Percentiles rank a stretch among this genome's conserved stretches.
These are phyloP conservation scores for Quillaja saponaria DNA, from an alignment of 306 rosid species.

Conservation along the genomic window DNA sequence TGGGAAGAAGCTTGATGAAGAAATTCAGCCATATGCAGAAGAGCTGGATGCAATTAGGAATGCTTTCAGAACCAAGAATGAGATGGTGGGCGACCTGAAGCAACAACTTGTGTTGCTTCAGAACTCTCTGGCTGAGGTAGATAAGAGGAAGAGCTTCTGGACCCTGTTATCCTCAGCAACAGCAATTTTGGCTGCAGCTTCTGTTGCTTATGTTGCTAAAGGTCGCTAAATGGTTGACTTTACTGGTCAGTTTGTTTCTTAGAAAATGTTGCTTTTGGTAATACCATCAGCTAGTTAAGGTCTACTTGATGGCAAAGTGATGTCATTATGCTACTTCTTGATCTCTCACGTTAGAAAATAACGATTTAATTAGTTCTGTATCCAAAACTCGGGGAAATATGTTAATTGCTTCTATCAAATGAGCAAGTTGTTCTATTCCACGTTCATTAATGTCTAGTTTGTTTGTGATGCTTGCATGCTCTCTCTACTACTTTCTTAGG, in stretches of 20 bases:
- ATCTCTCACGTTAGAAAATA: constrained; percentile 27
- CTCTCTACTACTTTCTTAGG: too few species aligned
- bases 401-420: neutral
- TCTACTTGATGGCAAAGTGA: constrained; percentile 23
- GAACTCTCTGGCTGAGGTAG: constrained; percentile 41
- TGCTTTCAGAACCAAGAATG: constrained; percentile 64
- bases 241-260: constrained; percentile 27
- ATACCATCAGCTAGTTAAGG: constrained; percentile 34
- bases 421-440: neutral
- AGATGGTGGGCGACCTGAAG: constrained; percentile 59
- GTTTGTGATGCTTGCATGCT: too few species aligned
- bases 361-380: constrained; percentile 18
- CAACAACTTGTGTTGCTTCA: constrained; percentile 38
- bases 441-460: too few species aligned
- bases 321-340: constrained; percentile 23
- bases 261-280: constrained; percentile 20
- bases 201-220: constrained; percentile 65
- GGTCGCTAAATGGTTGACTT: constrained; percentile 48
- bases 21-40: constrained; percentile 37
- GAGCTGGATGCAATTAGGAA: constrained; percentile 65
- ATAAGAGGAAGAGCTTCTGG: constrained; percentile 61
- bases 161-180: constrained; percentile 64
- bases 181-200: constrained; percentile 61
- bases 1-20: constrained; percentile 46
- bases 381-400: constrained; percentile 12